Percentiles rank a stretch among this genome's conserved stretches.
phyloP scores from a whole-genome alignment of 2,329 filamentous ascomycete genomes.

The Neurospora sp. region DNA sequence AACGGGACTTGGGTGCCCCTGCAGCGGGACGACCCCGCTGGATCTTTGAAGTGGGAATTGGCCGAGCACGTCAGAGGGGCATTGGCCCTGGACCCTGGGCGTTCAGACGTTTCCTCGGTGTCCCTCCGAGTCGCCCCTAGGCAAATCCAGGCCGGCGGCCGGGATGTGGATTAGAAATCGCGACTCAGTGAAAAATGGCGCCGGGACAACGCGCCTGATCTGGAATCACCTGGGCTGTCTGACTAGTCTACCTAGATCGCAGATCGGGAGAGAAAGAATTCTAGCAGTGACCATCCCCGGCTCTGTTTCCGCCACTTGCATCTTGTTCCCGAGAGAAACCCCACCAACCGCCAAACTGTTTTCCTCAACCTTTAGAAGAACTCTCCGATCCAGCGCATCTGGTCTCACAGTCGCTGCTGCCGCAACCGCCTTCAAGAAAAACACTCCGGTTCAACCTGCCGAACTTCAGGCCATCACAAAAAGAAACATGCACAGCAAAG shows the following conservation, averaged over 20 bases:
- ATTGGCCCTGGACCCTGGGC: not conserved
- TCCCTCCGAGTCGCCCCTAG: not conserved
- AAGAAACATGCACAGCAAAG: conserved; percentile 79
- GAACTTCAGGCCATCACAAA: conserved; percentile 30
- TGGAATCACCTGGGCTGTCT: not conserved
- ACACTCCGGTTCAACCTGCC: conserved; percentile 19
- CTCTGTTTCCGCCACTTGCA: not conserved
- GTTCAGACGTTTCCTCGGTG: not conserved
- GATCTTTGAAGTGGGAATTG: not conserved
- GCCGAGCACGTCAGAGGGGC: not conserved
- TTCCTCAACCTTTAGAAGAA: conserved; percentile 68
- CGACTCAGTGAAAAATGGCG: not conserved
- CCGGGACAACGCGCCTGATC: not conserved
- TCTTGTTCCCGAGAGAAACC: not conserved
- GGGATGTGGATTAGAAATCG: not conserved
- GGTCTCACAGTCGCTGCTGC: conserved; percentile 65
- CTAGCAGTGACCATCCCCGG: too few species aligned
- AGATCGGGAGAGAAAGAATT: not conserved
- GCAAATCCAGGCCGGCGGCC: not conserved
- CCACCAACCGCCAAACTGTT: conserved; percentile 71
- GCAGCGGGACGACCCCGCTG: not conserved
- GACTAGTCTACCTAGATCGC: not conserved
- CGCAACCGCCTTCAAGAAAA: conserved; percentile 50
- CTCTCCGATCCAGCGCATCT: conserved; percentile 63
- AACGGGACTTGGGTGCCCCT: not conserved